Conservation (phyloP, 31 red algal genomes). For the Odonthalia washingtoniensis region DNA sequence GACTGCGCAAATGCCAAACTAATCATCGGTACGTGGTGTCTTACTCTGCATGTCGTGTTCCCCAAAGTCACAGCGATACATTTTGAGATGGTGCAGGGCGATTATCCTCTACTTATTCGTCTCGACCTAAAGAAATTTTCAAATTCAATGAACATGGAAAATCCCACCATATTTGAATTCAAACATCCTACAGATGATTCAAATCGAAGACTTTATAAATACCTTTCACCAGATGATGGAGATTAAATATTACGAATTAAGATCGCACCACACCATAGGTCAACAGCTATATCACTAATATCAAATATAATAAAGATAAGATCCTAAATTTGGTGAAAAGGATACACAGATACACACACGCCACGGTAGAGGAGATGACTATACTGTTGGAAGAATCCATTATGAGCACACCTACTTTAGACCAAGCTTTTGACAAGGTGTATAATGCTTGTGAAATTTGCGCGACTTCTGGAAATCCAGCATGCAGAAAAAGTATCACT, state of each 20-base stretch:
- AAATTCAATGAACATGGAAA: not conserved
- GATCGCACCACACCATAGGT: conserved; percentile 16
- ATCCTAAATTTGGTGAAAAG: conserved; percentile 7
- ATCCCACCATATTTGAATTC: not conserved
- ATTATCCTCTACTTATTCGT: conserved; percentile 13
- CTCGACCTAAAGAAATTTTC: conserved; percentile 18
- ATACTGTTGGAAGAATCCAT: not conserved
- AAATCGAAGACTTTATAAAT: not conserved
- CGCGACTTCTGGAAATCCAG: conserved; percentile 4
- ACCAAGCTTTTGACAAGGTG: not conserved
- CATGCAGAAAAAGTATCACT: conserved; percentile 15
- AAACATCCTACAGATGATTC: not conserved
- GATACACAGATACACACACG: conserved; percentile 5
- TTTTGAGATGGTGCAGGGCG: conserved; percentile 36
- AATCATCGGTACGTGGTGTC: conserved; percentile 25
- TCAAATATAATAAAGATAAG: not conserved
- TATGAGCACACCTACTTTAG: not conserved
- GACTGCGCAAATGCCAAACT: conserved; percentile 41
- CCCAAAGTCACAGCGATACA: conserved; percentile 9
- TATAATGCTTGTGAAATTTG: conserved; percentile 4
- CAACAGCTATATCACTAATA: not conserved
- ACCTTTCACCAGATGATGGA: conserved; percentile 8
- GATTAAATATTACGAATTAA: not conserved
- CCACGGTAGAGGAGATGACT: not conserved
- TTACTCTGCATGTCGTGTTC: conserved; percentile 22